Conservation (phyloP, 441 rosid genomes). For the Pelargonium myrrhifolium region DNA sequence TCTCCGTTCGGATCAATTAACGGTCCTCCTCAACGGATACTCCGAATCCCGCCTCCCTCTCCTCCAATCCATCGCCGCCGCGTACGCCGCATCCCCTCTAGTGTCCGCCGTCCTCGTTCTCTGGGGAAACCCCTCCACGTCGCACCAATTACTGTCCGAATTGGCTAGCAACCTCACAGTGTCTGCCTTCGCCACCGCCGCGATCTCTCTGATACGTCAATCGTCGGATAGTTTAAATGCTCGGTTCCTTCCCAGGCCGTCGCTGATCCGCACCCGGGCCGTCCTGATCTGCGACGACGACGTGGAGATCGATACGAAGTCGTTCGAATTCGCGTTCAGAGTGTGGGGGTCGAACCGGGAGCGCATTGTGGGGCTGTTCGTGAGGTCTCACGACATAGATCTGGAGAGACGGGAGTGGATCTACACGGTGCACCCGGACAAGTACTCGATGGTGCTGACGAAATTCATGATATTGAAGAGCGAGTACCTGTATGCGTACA, state of each 20-base stretch:
- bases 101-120: slow-evolving; percentile 62
- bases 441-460: slow-evolving; percentile 68
- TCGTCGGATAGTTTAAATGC: slow-evolving; percentile 66
- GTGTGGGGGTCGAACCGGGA: slow-evolving; percentile 64
- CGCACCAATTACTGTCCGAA: slow-evolving; percentile 33
- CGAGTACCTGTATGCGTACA: slow-evolving; percentile 51
- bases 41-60: slow-evolving; percentile 72
- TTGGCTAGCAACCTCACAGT: slow-evolving; percentile 47
- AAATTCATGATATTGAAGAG: slow-evolving; percentile 73
- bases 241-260: slow-evolving; percentile 58
- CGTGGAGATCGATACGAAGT: slow-evolving; percentile 58
- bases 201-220: slow-evolving; percentile 58
- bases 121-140: slow-evolving; percentile 81
- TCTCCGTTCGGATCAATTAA: slow-evolving; percentile 63
- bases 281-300: slow-evolving; percentile 81
- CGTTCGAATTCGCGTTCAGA: slow-evolving; percentile 64
- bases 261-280: slow-evolving; percentile 45
- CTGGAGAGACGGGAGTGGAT: slow-evolving; percentile 60
- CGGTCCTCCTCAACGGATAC: slow-evolving; percentile 81
- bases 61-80: slow-evolving; percentile 52
- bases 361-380: slow-evolving; percentile 60
- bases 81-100: slow-evolving; percentile 51
- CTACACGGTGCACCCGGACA: slow-evolving; percentile 75
- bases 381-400: slow-evolving; percentile 69
- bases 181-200: slow-evolving; percentile 46